A percentile compares a stretch with the other conserved stretches of the same genome.
Evolutionary conservation across 1,284 basidiomycete species (phyloP).

Genomic region (Malassezia psittaci): DNA sequence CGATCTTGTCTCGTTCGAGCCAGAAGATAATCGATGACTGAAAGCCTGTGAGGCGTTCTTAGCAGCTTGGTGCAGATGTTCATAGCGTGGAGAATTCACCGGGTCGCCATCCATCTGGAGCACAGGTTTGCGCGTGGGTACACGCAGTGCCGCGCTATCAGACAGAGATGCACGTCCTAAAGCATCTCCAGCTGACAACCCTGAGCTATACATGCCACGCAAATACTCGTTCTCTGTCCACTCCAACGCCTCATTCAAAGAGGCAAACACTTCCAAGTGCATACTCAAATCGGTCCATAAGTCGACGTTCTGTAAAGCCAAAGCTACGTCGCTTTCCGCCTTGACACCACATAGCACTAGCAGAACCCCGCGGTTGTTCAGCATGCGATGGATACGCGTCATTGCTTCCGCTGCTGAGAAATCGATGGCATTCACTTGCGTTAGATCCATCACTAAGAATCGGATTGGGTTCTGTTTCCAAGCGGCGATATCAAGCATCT

Average conservation of each 20-base stretch:
- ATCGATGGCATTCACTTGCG: conserved; percentile 78
- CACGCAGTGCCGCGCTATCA: conserved; percentile 50
- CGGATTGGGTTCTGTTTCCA: conserved; percentile 74
- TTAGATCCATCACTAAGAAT: conserved; percentile 56
- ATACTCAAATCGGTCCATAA: conserved; percentile 55
- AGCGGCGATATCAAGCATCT: conserved; percentile 61
- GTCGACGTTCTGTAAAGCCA: conserved; percentile 52
- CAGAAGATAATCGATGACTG: neutral
- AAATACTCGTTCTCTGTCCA: conserved; percentile 55
- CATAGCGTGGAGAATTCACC: conserved; percentile 63
- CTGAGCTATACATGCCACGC: conserved; percentile 48
- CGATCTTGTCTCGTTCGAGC: neutral
- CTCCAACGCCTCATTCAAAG: conserved; percentile 82
- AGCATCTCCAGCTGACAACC: conserved; percentile 38
- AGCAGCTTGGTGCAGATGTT: conserved; percentile 68
- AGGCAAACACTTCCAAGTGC: conserved; percentile 62
- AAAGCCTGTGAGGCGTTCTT: conserved; percentile 22
- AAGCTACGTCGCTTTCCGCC: conserved; percentile 45
- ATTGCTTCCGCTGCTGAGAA: conserved; percentile 92
- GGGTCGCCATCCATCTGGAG: conserved; percentile 55
- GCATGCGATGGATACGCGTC: conserved; percentile 73
- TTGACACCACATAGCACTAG: conserved; percentile 75
- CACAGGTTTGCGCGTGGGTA: conserved; percentile 34
- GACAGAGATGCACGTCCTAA: conserved; percentile 45
- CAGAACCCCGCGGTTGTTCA: conserved; percentile 65